A percentile compares a stretch with the other conserved stretches of the same genome.
Conservation (phyloP, 1,284 basidiomycete genomes). For the Grifola frondosa region DNA sequence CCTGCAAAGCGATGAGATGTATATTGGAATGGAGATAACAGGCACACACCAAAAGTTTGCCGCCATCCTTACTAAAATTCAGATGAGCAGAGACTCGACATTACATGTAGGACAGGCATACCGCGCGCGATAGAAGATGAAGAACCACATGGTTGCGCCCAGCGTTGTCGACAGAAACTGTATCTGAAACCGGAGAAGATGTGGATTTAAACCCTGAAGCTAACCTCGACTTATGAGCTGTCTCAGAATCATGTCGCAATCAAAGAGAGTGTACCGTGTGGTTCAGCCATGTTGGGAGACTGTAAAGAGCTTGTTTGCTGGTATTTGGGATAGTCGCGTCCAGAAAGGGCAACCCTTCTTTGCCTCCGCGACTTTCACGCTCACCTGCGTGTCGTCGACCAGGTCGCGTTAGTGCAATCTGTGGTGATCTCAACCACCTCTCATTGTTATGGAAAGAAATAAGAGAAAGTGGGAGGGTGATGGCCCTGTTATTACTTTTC, state of each 20-base stretch:
- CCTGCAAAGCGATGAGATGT: constrained; percentile 32
- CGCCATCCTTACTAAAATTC: constrained; percentile 62
- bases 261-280: constrained; percentile 25
- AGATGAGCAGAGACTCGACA: constrained; percentile 1
- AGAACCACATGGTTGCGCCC: constrained; percentile 96
- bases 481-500: constrained; percentile 27
- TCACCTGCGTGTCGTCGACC: constrained; percentile 12
- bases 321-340: constrained; percentile 13
- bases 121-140: constrained; percentile 93
- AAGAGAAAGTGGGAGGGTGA: constrained; percentile 47
- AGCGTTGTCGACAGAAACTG: constrained; percentile 80
- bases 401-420: constrained; percentile 1
- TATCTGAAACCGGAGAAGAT: constrained; percentile 76
- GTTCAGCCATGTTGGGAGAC: constrained; percentile 36
- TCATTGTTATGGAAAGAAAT: constrained; percentile 35
- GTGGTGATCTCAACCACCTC: constrained; percentile 1
- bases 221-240: constrained; percentile 4
- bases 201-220: constrained; percentile 76
- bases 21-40: neutral
- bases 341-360: constrained; percentile 5
- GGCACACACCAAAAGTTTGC: constrained; percentile 62
- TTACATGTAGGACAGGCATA: constrained; percentile 45
- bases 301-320: constrained; percentile 19
- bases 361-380: constrained; percentile 7
- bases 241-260: constrained; percentile 12